Base-by-base conservation (phyloP, 768 basidiomycete species). In the Kwoniella newhampshirensis region DNA sequence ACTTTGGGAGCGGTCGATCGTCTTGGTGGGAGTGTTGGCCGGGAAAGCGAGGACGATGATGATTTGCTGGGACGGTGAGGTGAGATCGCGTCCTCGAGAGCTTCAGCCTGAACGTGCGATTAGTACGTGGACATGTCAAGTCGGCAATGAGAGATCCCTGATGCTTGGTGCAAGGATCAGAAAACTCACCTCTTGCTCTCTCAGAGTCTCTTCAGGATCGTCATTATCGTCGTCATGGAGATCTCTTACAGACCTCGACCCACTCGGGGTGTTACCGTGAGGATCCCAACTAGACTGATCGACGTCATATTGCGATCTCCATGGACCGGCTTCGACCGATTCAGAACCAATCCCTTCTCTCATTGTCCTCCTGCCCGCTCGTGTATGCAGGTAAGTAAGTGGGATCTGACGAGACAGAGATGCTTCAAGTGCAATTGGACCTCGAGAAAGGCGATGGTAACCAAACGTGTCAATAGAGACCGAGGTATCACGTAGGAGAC, bases 311-410 rank as follows among this genome's bases (percentile, higher is more conserved):
- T 39, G 46, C 8, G 56, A 49, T 11, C 57, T n/a, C 5, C 56
- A 63, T 7, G 61, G 61, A 17, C 61, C 62, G 27, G 52, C 62
- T 51, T 63, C 62, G 36, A 53, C 49, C 15, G 53, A 39, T 11
- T 52, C 42, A 40, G 26, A 43, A 1, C 41, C 51, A 25, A 58
- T 50, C 8, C 61, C 57, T 23, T 60, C 59, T 13, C 54, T 49
- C 59, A 60, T 59, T 15, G 9, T 42, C 7, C 8, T n/a, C n/a
- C n/a, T n/a, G n/a, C n/a, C 36, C n/a, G 36, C 36, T 9, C 36
- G n/a, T 37, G 36, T 11, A n/a, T 11, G n/a, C 36, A 9, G n/a
- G n/a, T 11, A 37, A 37, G 36, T 9, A 37, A n/a, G 36, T 11
- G 36, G 36, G n/a, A 37, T n/a, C n/a, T n/a, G n/a, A n/a, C n/a